phyloP scores from a whole-genome alignment of 2,329 filamentous ascomycete species.

The Domatiomyces globalis region DNA sequence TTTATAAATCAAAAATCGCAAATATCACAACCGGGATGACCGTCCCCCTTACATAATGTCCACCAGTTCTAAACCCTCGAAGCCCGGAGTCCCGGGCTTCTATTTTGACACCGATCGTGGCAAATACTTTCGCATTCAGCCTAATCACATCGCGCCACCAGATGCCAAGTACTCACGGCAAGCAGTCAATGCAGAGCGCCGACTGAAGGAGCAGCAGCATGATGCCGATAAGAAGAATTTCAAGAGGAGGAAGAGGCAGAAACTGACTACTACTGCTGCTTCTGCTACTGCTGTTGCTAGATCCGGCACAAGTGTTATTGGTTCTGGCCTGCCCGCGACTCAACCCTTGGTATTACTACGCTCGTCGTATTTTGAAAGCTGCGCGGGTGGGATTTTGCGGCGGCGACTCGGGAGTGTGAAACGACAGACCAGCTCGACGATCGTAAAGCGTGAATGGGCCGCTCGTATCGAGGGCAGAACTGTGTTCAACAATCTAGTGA shows the following conservation, averaged over 20 bases:
- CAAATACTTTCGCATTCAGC: constrained; percentile 51
- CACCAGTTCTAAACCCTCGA: background rate
- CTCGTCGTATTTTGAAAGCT: background rate
- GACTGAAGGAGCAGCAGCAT: constrained; percentile 25
- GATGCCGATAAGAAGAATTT: background rate
- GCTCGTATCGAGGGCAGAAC: background rate
- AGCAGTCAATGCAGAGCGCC: constrained; percentile 43
- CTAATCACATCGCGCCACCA: constrained; percentile 27
- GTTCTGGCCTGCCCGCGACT: no score
- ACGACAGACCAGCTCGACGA: background rate
- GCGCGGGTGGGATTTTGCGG: background rate
- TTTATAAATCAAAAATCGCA: no score
- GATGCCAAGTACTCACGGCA: constrained; percentile 43
- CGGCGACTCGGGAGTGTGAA: background rate
- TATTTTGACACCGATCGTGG: background rate
- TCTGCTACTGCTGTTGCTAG: no score
- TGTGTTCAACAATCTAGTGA: background rate
- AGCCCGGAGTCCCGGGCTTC: background rate
- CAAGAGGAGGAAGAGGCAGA: background rate
- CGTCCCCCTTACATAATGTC: background rate
- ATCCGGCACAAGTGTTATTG: no score
- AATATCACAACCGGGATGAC: background rate
- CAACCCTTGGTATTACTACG: background rate
- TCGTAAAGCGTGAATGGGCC: background rate
- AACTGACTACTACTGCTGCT: background rate